Evolutionary conservation across 1,284 basidiomycete genomes (phyloP), one percentile per base, ranked within the genome.

Genomic region (Moesziomyces globuligerus): DNA sequence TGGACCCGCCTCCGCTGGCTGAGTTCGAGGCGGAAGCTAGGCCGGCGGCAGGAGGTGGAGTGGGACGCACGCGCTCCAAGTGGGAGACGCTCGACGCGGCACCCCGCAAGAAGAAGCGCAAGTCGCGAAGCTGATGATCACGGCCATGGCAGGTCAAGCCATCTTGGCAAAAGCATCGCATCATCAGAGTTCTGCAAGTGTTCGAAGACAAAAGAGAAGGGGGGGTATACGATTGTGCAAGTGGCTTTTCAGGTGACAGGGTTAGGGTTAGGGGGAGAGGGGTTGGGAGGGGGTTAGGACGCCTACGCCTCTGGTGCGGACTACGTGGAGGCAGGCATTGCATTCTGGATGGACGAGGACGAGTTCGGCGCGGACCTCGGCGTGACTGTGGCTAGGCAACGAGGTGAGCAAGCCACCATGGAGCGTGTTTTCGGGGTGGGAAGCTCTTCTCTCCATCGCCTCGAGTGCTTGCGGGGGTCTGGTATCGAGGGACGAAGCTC

Each of bases 271-370:
- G 8, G 38, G n/a, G 20, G 9, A 18, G 38, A 18, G 20, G 1
- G 38, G 3, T n/a, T 11, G 21, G 13, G 32, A 37, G 37, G 47
- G 53, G 23, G 57, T 56, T 24, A 71, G 68, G 10, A 71, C 68
- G 24, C 68, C 68, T 2, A 71, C 61, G 28, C 68, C 68, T 13
- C 57, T 65, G 11, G 18, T 47, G 4, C 51, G 28, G 0, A 71
- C 68, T 3, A 71, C 61, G 10, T 71, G 48, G 3, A 71, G 20
- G 29, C 68, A 71, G 24, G 56, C 53, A 6, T 45, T 21, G 34
- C 68, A 71, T 11, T 56, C 56, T 1, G 68, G 68, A 36, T 71
- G 68, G 7, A 71, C 49, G 4, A 71, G 50, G 6, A 71, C 68
- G 7, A 71, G 47, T 23, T 71, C 68, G 10, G 68, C 68, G 0